Conservation (phyloP, 495 filamentous ascomycete genomes). For the Penicillium lagena region DNA sequence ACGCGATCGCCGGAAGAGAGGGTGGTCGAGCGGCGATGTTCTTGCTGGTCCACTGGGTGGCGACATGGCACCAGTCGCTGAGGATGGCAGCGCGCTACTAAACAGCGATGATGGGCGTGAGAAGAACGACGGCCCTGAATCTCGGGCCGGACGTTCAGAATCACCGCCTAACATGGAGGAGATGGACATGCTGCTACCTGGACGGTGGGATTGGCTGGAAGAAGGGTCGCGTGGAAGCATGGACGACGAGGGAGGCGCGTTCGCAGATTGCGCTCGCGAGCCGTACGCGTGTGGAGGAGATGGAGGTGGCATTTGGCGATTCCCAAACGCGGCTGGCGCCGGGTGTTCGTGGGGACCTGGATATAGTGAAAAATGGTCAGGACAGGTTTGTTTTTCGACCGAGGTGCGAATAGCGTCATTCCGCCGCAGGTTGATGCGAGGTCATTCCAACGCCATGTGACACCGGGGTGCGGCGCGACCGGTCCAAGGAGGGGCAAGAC, state of each 20-base stretch:
- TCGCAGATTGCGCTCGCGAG: constrained; percentile 34
- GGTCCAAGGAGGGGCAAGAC: constrained; percentile 9
- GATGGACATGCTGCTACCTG: constrained; percentile 89
- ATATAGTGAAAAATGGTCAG: not conserved
- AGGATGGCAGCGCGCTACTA: constrained; percentile 22
- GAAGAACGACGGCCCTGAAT: constrained; percentile 49
- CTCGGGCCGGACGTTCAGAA: constrained; percentile 55
- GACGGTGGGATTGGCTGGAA: constrained; percentile 41
- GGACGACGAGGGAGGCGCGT: constrained; percentile 30
- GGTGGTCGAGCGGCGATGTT: constrained; percentile 50
- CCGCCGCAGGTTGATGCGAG: too few relatives aligned
- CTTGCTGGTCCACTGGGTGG: constrained; percentile 38
- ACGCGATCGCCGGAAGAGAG: constrained; percentile 59
- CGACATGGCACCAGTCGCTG: constrained; percentile 36
- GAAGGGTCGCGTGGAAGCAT: constrained; percentile 49
- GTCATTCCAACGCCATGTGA: not conserved
- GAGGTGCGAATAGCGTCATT: not conserved
- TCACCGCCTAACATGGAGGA: constrained; percentile 75
- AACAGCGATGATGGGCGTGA: constrained; percentile 45
- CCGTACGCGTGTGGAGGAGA: constrained; percentile 51
- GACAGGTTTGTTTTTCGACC: not conserved
- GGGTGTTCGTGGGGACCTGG: constrained; percentile 30
- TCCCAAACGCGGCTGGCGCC: constrained; percentile 42
- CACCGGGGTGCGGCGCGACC: constrained; percentile 8
- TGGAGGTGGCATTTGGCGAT: constrained; percentile 54